phyloP scores from a whole-genome alignment of 2,329 filamentous ascomycete species.

The Diaporthe citri region DNA sequence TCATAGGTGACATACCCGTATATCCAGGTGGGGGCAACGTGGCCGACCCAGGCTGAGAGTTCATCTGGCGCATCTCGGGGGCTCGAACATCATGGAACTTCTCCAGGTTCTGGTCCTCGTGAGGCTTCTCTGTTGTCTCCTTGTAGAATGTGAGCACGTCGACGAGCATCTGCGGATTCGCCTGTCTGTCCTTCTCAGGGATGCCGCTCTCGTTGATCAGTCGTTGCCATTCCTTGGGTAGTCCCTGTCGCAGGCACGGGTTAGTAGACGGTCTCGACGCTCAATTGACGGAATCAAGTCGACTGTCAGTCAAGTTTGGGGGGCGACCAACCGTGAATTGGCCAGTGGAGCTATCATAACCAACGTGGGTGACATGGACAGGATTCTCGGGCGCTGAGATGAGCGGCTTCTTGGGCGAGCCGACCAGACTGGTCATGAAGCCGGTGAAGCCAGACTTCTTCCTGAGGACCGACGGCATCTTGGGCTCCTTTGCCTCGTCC shows the following conservation, averaged over 20 bases:
- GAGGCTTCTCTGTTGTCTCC: conserved; percentile 84
- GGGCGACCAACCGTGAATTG: conserved; percentile 85
- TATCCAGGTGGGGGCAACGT: conserved; percentile 64
- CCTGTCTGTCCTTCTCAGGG: conserved; percentile 93
- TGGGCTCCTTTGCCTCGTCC: conserved; percentile 78
- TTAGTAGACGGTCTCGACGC: conserved; percentile 41
- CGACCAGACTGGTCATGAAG: conserved; percentile 86
- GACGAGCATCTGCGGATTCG: conserved; percentile 95
- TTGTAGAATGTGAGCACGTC: conserved; percentile 98
- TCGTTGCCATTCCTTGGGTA: conserved; percentile 98
- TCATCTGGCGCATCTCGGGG: conserved; percentile 61
- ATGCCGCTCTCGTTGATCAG: conserved; percentile 96
- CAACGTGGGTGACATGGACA: conserved; percentile 97
- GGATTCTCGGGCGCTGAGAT: conserved; percentile 99
- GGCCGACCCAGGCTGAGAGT: conserved; percentile 57
- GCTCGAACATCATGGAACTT: conserved; percentile 93
- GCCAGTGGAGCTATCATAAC: conserved; percentile 95
- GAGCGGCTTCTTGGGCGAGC: conserved; percentile 88
- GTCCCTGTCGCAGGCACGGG: conserved; percentile 68
- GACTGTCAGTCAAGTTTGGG: conserved; percentile 18
- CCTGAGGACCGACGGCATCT: conserved; percentile 69
- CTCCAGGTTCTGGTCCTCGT: conserved; percentile 91
- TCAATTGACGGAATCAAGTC: conserved; percentile 41
- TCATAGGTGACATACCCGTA: conserved; percentile 71
- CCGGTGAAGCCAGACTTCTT: conserved; percentile 92